Conservation (phyloP, 31 red algal species). For the Odonthalia washingtoniensis region DNA sequence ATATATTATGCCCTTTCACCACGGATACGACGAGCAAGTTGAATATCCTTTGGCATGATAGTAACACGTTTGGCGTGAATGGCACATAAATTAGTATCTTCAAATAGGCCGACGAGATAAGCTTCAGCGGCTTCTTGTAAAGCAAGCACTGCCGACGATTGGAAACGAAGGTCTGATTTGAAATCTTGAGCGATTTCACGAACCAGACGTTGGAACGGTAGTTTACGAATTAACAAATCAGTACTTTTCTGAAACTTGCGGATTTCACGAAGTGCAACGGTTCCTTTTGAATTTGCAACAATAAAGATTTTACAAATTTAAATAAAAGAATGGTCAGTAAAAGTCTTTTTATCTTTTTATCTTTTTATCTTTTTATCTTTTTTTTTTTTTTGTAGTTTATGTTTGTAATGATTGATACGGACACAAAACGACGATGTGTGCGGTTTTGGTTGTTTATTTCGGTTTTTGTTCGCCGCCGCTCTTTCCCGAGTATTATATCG, state of each 20-base stretch:
- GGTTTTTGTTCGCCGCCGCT: no score
- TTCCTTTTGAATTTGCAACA: slow-evolving; percentile 41
- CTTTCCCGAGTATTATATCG: no score
- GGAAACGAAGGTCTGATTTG: slow-evolving; percentile 99
- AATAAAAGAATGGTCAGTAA: not conserved
- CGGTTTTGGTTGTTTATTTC: no score
- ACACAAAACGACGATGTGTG: no score
- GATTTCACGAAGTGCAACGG: slow-evolving; percentile 99
- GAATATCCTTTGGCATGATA: slow-evolving; percentile 99
- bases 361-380: no score
- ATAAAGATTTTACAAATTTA: not conserved
- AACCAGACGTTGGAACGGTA: slow-evolving; percentile 99
- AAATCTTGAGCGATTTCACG: slow-evolving; percentile 99
- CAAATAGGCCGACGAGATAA: slow-evolving; percentile 97
- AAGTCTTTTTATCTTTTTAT: not conserved
- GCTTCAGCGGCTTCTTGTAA: slow-evolving; percentile 99
- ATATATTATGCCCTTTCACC: slow-evolving; percentile 89
- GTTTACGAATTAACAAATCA: slow-evolving; percentile 99
- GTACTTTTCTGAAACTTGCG: slow-evolving; percentile 98
- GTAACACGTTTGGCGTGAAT: slow-evolving; percentile 91
- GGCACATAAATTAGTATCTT: slow-evolving; percentile 99
- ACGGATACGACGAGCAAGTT: slow-evolving; percentile 98
- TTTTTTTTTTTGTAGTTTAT: no score
- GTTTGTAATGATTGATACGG: no score
- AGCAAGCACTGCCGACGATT: slow-evolving; percentile 95